A percentile compares a stretch with the other conserved stretches of the same genome.
Evolutionary conservation across 2,329 filamentous ascomycete genomes (phyloP).

Genomic region (Neoarthrinium moseri): DNA sequence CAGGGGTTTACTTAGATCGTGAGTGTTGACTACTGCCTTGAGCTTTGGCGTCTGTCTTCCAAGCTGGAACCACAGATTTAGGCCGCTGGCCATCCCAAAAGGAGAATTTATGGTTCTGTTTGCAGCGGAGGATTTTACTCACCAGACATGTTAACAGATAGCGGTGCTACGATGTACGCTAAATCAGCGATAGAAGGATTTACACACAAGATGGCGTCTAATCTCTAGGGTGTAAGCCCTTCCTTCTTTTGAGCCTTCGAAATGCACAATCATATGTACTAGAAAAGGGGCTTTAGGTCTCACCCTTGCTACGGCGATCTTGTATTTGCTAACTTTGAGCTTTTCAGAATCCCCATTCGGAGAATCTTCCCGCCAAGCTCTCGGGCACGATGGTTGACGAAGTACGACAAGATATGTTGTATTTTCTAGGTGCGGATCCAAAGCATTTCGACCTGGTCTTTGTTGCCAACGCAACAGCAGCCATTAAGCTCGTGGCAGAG

Average conservation of each 20-base stretch:
- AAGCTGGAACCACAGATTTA: not conserved
- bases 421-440: constrained; percentile 58
- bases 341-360: constrained; percentile 60
- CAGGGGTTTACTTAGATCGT: constrained; percentile 53
- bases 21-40: not conserved
- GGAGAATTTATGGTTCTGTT: too few species aligned
- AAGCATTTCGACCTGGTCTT: constrained; percentile 69
- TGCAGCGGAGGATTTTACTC: not conserved
- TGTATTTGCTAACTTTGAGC: not conserved
- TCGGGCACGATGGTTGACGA: constrained; percentile 57
- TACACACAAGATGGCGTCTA: constrained; percentile 50
- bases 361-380: constrained; percentile 56
- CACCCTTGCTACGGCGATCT: too few species aligned
- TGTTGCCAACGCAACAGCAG: constrained; percentile 88
- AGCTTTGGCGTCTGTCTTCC: not conserved
- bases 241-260: too few species aligned
- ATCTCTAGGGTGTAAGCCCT: constrained; percentile 50
- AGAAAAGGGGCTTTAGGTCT: too few species aligned
- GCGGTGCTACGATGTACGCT: constrained; percentile 56
- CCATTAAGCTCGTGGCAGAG: constrained; percentile 70
- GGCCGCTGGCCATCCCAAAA: too few species aligned
- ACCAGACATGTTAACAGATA: constrained; percentile 28
- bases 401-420: constrained; percentile 50
- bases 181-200: constrained; percentile 57
- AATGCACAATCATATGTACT: too few species aligned